phyloP scores from a whole-genome alignment of 805 yeast species.

The Geotrichum ghanense region DNA sequence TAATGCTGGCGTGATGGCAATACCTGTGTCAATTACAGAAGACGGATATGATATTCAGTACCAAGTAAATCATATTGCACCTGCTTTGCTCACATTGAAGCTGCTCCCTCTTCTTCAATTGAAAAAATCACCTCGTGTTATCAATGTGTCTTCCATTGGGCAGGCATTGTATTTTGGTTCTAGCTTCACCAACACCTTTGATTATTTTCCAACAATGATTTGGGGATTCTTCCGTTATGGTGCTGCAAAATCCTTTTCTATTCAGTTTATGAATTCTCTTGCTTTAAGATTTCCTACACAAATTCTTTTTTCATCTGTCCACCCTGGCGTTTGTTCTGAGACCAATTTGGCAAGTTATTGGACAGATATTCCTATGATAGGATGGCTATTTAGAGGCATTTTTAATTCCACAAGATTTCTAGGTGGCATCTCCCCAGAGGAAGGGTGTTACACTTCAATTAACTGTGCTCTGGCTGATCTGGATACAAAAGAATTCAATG shows the following conservation, averaged over 20 bases:
- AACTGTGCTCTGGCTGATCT: slow-evolving; percentile 48
- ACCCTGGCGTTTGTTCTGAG: slow-evolving; percentile 82
- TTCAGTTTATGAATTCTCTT: slow-evolving; percentile 57
- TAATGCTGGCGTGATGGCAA: slow-evolving; percentile 75
- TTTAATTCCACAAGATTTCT: slow-evolving; percentile 59
- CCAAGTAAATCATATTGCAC: slow-evolving; percentile 69
- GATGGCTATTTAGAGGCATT: slow-evolving; percentile 57
- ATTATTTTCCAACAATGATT: slow-evolving; percentile 50
- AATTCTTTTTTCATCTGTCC: slow-evolving; percentile 52
- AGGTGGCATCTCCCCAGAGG: slow-evolving; percentile 61
- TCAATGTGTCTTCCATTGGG: slow-evolving; percentile 55
- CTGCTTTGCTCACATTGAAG: slow-evolving; percentile 54
- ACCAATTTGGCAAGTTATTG: slow-evolving; percentile 66
- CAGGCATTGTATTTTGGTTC: slow-evolving; percentile 43
- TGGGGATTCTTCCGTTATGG: slow-evolving; percentile 76
- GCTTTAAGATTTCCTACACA: slow-evolving; percentile 54
- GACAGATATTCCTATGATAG: slow-evolving; percentile 70
- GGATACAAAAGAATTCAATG: slow-evolving; percentile 47
- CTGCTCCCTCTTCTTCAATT: slow-evolving; percentile 43
- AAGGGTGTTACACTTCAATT: slow-evolving; percentile 57
- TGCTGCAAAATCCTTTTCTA: slow-evolving; percentile 64
- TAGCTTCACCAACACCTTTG: slow-evolving; percentile 37
- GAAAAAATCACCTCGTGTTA: slow-evolving; percentile 29
- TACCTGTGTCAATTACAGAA: slow-evolving; percentile 49
- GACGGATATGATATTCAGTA: slow-evolving; percentile 70